These are phyloP conservation scores for Leccinum boreale DNA, from an alignment of 768 basidiomycete genomes.

Conservation along the genomic window DNA sequence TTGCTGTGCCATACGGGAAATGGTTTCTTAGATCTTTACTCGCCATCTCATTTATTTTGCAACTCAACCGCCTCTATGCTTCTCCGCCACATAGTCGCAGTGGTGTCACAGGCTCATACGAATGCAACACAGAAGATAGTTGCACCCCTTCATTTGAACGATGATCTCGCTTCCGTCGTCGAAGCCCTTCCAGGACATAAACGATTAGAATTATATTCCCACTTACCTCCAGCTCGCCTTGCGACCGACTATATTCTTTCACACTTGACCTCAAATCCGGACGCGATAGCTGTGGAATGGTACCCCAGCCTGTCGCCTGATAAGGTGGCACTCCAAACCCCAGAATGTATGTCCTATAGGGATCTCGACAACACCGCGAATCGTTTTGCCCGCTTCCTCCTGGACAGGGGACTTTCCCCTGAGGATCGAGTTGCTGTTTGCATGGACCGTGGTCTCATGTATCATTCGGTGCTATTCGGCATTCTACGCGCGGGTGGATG, in stretches of 20 bases:
- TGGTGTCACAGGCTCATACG: background rate
- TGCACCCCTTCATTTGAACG: constrained; percentile 5
- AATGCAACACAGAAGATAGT: constrained; percentile 9
- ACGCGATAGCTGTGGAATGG: constrained; percentile 22
- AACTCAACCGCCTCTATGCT: constrained; percentile 11
- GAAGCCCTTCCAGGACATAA: constrained; percentile 13
- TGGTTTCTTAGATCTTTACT: constrained; percentile 13
- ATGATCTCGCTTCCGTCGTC: constrained; percentile 15
- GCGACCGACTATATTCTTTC: constrained; percentile 25
- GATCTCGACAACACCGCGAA: constrained; percentile 38
- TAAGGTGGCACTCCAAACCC: background rate
- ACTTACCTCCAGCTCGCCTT: constrained; percentile 18
- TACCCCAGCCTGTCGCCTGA: constrained; percentile 14
- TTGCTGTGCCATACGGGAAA: constrained; percentile 7
- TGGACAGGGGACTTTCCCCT: constrained; percentile 30
- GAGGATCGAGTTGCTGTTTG: constrained; percentile 47
- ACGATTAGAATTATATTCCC: constrained; percentile 9
- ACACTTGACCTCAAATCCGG: constrained; percentile 11
- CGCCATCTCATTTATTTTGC: constrained; percentile 11
- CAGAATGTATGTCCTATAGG: constrained; percentile 27
- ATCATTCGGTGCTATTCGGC: constrained; percentile 42
- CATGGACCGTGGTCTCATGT: constrained; percentile 39
- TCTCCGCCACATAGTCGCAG: constrained; percentile 18
- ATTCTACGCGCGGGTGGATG: constrained; percentile 48
- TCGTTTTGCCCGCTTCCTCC: constrained; percentile 42